Conservation (phyloP, 192 early-diverging fungal species). For the Backusella liffmaniae region DNA sequence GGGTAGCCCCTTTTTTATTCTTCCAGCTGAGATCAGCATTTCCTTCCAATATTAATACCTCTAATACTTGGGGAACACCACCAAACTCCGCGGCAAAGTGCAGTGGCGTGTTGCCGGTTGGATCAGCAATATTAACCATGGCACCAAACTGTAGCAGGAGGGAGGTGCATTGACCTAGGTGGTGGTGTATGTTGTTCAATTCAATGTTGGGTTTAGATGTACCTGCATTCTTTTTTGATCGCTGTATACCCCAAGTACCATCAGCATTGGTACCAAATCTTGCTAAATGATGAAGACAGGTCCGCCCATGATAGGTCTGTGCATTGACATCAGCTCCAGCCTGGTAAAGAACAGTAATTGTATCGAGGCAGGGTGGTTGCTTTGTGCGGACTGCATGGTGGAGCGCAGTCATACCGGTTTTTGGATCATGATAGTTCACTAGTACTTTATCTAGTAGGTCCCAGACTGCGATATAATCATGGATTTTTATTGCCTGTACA, state of each 20-base stretch:
- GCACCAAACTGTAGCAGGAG: conserved; percentile 46
- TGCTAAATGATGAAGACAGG: conserved; percentile 50
- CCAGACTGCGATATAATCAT: conserved; percentile 53
- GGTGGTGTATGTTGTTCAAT: conserved; percentile 8
- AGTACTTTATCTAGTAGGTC: conserved; percentile 41
- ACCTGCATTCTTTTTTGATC: background rate
- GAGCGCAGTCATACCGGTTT: conserved; percentile 56
- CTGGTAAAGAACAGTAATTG: conserved; percentile 47
- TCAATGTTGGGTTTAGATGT: background rate
- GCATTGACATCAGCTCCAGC: conserved; percentile 56
- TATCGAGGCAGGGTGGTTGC: conserved; percentile 51
- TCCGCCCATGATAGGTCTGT: conserved; percentile 51
- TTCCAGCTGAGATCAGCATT: conserved; percentile 41
- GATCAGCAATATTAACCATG: conserved; percentile 43
- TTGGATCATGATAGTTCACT: conserved; percentile 49
- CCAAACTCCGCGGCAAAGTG: conserved; percentile 56
- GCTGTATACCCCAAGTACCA: conserved; percentile 33
- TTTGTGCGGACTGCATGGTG: conserved; percentile 58
- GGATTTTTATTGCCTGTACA: conserved; percentile 56
- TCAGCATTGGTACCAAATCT: conserved; percentile 42
- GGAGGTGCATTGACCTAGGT: conserved; percentile 43
- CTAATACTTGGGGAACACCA: conserved; percentile 43
- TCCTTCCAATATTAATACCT: conserved; percentile 44
- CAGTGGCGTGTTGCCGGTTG: conserved; percentile 49
- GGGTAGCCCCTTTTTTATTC: conserved; percentile 45